Evolutionary conservation across 805 yeast genomes (phyloP).

Genomic region (Candida boleticola): DNA sequence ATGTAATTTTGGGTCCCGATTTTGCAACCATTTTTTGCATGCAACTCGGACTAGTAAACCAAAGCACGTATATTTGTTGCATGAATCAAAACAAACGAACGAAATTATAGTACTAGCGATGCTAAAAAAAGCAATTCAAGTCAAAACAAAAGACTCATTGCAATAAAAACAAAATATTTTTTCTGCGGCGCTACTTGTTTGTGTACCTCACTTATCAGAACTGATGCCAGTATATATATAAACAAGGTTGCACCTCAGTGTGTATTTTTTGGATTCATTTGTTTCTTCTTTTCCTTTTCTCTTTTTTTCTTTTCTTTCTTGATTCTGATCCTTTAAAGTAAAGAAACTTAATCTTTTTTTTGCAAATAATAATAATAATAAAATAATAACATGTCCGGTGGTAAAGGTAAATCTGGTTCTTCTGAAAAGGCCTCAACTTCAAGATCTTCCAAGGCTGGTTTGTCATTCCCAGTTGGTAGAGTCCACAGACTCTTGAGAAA

Average conservation of each 20-base stretch:
- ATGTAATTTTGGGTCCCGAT: not conserved
- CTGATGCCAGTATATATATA: too few relatives aligned
- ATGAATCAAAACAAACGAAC: too few relatives aligned
- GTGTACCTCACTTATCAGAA: too few relatives aligned
- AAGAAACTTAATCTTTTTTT: too few relatives aligned
- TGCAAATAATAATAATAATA: not conserved
- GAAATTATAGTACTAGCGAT: too few relatives aligned
- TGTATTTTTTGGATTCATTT: too few relatives aligned
- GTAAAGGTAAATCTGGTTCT: conserved; percentile 45
- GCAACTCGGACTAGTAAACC: too few relatives aligned
- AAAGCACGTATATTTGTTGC: too few relatives aligned
- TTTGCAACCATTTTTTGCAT: conserved; percentile 3
- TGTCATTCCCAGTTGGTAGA: conserved; percentile 52
- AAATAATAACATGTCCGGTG: conserved; percentile 28
- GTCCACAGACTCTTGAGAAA: conserved; percentile 51
- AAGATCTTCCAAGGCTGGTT: conserved; percentile 50
- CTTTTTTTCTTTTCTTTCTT: not conserved
- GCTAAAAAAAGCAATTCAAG: too few relatives aligned
- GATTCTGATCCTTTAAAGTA: too few relatives aligned
- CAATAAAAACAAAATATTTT: not conserved
- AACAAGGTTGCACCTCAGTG: too few relatives aligned
- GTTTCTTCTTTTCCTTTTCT: not conserved
- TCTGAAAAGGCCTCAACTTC: conserved; percentile 49
- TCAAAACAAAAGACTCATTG: conserved; percentile 1
- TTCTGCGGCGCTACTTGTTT: too few relatives aligned